Base-by-base conservation (phyloP, 352 stramenopile species). In the Discostella stelligera region DNA sequence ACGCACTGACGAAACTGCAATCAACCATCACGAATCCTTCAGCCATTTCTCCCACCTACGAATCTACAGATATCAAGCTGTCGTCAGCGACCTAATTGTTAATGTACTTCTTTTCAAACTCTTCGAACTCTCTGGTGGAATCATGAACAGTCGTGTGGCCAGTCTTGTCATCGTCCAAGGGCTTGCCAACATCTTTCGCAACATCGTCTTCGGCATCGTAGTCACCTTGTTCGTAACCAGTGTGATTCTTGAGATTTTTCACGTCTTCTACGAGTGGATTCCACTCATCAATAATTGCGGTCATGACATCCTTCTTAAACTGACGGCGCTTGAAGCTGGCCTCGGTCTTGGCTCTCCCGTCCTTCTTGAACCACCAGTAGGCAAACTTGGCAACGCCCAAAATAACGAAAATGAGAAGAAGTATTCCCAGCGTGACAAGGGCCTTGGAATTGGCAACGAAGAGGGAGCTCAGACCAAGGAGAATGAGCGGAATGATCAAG, bases 381-480 rank as follows among this genome's bases (percentile, higher is more conserved):
- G 65, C 5, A 21, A 79, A 72, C n/a, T 71, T 84, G n/a, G 73
- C 13, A 39, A 85, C 54, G 21, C 41, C 27, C 30, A 76, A 27
- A 44, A 71, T 14, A 14, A 89, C 10, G n/a, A 81, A 23, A 48
- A 86, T 54, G 8, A 80, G 64, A 30, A 92, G 14, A 30, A 90
- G 64, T 11, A 61, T 61, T 72, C 87, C 87, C 21, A 92, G 63
- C 1, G 80, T 80, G 61, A 66, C 84, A 18, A 86, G 84, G 54
- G 72, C 84, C 60, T 73, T 74, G 5, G 65, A 71, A n/a, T 74
- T 62, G 63, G 80, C 55, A 10, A 67, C 63, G 71, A 92, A 91
- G 5, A 91, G 41, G n/a, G 53, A 55, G 16, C 68, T 84, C 9
- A 91, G 9, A 55, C 79, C 85, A 60, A 92, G 72, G 49, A 93